Percentiles rank a stretch among this genome's conserved stretches.
phyloP scores from a whole-genome alignment of 257 asterid genomes.

The Penstemon barbatus region DNA sequence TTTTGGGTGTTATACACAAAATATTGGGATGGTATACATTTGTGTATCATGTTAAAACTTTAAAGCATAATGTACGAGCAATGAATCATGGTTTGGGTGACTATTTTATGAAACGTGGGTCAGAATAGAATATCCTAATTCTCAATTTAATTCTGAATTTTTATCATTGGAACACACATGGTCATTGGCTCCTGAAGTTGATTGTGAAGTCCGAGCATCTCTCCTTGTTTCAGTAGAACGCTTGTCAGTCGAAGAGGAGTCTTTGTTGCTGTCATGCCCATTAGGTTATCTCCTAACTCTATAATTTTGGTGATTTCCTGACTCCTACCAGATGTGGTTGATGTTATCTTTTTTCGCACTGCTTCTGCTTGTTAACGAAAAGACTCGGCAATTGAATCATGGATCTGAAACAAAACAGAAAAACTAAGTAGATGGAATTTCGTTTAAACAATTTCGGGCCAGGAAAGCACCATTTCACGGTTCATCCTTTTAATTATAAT shows the following conservation, averaged over 20 bases:
- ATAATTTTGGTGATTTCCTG: conserved; percentile 43
- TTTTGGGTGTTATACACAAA: no score
- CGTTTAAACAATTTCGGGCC: no score
- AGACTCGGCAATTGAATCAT: no score
- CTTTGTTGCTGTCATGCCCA: conserved; percentile 45
- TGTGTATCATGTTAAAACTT: no score
- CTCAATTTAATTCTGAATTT: no score
- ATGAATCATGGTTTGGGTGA: no score
- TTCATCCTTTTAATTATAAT: neutral
- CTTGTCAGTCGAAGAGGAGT: conserved; percentile 59
- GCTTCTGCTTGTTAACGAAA: neutral
- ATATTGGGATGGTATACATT: no score
- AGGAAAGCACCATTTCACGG: neutral
- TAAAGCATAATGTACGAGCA: no score
- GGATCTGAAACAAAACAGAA: neutral
- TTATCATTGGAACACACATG: no score
- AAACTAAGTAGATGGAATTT: neutral
- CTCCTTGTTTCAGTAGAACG: conserved; percentile 49
- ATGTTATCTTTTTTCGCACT: neutral
- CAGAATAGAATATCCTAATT: no score
- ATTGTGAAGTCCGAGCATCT: no score
- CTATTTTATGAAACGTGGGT: no score
- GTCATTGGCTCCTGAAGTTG: conserved; percentile 33
- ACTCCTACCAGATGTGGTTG: neutral
- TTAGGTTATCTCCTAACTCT: conserved; percentile 47